A percentile compares a stretch with the other conserved stretches of the same genome.
Evolutionary conservation across 2,329 filamentous ascomycete genomes (phyloP).

Genomic region (Biscogniauxia mediterranea): DNA sequence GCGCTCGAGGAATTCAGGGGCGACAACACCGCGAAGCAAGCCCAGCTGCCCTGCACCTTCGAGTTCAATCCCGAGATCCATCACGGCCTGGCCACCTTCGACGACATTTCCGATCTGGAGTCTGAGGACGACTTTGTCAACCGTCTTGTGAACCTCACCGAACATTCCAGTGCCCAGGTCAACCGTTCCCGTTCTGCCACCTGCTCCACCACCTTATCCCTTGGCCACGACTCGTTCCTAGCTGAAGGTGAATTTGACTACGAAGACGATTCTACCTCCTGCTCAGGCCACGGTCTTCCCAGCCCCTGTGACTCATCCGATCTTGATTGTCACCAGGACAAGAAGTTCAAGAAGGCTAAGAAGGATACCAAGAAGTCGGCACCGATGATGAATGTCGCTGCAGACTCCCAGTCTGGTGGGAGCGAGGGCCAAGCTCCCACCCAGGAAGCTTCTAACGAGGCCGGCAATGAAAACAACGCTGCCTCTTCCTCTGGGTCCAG

Average conservation of each 20-base stretch:
- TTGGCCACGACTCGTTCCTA: slow-evolving; percentile 76
- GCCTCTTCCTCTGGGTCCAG: slow-evolving; percentile 45
- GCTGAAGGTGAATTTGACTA: slow-evolving; percentile 71
- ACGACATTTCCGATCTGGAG: slow-evolving; percentile 86
- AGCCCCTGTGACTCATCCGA: slow-evolving; percentile 58
- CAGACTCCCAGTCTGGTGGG: slow-evolving; percentile 36
- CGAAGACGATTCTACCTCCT: slow-evolving; percentile 66
- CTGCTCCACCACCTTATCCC: slow-evolving; percentile 64
- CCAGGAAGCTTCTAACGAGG: slow-evolving; percentile 37
- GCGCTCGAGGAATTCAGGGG: slow-evolving; percentile 60
- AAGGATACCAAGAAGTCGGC: slow-evolving; percentile 38
- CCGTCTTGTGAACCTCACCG: slow-evolving; percentile 66
- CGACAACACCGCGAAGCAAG: slow-evolving; percentile 50
- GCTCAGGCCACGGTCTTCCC: slow-evolving; percentile 60
- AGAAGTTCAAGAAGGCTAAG: slow-evolving; percentile 57
- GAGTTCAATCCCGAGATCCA: slow-evolving; percentile 51
- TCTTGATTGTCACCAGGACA: slow-evolving; percentile 51
- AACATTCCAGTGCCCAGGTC: slow-evolving; percentile 54
- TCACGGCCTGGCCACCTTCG: slow-evolving; percentile 69
- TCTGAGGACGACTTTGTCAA: slow-evolving; percentile 85
- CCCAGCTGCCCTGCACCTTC: slow-evolving; percentile 45
- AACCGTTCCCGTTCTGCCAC: slow-evolving; percentile 70
- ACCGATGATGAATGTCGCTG: slow-evolving; percentile 45
- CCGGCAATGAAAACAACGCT: slow-evolving; percentile 32
- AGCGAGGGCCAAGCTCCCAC: slow-evolving; percentile 32